A percentile compares a stretch with the other conserved stretches of the same genome.
Evolutionary conservation across 2,329 filamentous ascomycete species (phyloP).

Genomic region (Dactylella cylindrospora): DNA sequence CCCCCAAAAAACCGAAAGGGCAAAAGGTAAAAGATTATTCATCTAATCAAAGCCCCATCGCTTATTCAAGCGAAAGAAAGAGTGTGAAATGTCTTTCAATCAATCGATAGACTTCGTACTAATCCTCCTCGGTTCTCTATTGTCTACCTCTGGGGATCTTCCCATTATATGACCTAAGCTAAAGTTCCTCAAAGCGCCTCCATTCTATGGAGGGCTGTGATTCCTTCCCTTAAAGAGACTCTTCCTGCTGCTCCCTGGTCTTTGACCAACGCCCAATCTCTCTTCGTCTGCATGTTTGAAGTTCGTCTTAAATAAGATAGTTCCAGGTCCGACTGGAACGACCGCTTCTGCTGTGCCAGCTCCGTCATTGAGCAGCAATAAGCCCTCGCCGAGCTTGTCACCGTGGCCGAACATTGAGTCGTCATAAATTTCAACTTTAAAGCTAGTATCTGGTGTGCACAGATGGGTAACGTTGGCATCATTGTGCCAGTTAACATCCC

Average conservation of each 20-base stretch:
- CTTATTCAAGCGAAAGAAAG: background rate
- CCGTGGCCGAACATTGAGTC: constrained; percentile 83
- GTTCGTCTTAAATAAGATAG: constrained; percentile 70
- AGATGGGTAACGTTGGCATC: constrained; percentile 66
- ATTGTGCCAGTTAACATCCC: constrained; percentile 71
- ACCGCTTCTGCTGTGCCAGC: constrained; percentile 69
- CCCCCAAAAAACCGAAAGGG: background rate
- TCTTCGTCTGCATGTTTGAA: constrained; percentile 62
- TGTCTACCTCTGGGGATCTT: background rate
- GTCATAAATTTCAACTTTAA: constrained; percentile 81
- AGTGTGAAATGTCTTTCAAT: background rate
- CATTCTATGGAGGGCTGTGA: constrained; percentile 39
- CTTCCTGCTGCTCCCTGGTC: constrained; percentile 18
- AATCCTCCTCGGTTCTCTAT: constrained; percentile 7
- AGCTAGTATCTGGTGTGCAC: constrained; percentile 79
- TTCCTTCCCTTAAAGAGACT: constrained; percentile 23
- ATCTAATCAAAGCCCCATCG: background rate
- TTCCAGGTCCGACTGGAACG: constrained; percentile 71
- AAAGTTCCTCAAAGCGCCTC: constrained; percentile 29
- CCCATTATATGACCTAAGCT: constrained; percentile 22
- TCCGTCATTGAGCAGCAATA: constrained; percentile 90
- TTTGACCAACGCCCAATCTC: background rate
- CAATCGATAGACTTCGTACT: constrained; percentile 34
- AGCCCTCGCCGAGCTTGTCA: constrained; percentile 76
- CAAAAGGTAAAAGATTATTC: constrained; percentile 1